These are phyloP conservation scores for Groenewaldozyma salmanticensis DNA, from an alignment of 805 yeast species.

Conservation along the genomic window DNA sequence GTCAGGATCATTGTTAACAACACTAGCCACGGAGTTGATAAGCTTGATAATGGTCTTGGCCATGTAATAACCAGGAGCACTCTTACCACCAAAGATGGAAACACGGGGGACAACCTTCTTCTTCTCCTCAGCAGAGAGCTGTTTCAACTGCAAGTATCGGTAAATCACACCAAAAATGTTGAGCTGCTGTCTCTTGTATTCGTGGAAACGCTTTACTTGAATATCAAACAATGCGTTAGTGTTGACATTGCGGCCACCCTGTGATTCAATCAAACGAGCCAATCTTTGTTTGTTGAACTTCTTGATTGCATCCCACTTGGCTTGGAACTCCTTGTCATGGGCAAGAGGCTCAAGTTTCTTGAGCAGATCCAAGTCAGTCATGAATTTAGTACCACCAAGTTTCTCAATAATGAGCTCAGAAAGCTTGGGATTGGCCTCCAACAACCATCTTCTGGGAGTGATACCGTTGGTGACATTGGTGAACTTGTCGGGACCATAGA, in stretches of 20 bases:
- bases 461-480: slow-evolving; percentile 91
- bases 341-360: slow-evolving; percentile 57
- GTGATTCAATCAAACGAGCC: slow-evolving; percentile 52
- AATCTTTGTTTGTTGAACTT: slow-evolving; percentile 56
- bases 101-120: slow-evolving; percentile 62
- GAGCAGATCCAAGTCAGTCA: slow-evolving; percentile 58
- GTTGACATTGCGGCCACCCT: slow-evolving; percentile 59
- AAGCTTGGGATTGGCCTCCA: slow-evolving; percentile 81
- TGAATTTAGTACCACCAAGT: slow-evolving; percentile 50
- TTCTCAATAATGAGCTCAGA: slow-evolving; percentile 63
- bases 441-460: slow-evolving; percentile 94
- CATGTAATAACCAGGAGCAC: slow-evolving; percentile 97
- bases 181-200: slow-evolving; percentile 90
- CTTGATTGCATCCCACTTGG: slow-evolving; percentile 64
- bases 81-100: slow-evolving; percentile 83
- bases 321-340: slow-evolving; percentile 59
- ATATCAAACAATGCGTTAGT: slow-evolving; percentile 73
- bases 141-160: slow-evolving; percentile 70
- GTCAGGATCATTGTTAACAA: slow-evolving; percentile 68
- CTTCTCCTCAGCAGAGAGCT: slow-evolving; percentile 53
- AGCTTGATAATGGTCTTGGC: slow-evolving; percentile 85
- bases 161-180: slow-evolving; percentile 83
- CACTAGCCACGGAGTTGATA: slow-evolving; percentile 70
- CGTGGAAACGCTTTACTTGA: slow-evolving; percentile 92
- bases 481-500: slow-evolving; percentile 75